A percentile compares a stretch with the other conserved stretches of the same genome.
Evolutionary conservation across 2,329 filamentous ascomycete genomes (phyloP).

Genomic region (Neodidymelliopsis sp.): DNA sequence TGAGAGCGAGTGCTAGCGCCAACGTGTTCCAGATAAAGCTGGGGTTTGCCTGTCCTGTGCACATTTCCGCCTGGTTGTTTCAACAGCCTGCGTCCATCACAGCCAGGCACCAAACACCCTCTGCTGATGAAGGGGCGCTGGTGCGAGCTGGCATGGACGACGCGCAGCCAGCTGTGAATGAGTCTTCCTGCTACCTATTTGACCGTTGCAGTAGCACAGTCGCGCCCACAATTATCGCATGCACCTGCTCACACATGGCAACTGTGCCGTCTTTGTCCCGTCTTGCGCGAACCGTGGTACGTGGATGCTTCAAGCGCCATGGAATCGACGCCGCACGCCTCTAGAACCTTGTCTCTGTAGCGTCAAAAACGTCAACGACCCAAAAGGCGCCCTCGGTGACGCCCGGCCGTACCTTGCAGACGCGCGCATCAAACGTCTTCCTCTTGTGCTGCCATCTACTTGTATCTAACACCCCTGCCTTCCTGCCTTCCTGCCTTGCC

Average conservation of each 20-base stretch:
- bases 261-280: conserved; percentile 8
- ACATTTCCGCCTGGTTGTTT: conserved; percentile 31
- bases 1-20: conserved; percentile 24
- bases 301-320: too few relatives aligned
- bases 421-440: conserved; percentile 8
- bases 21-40: conserved; percentile 37
- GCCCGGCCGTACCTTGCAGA: conserved; percentile 21
- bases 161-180: too few relatives aligned
- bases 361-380: conserved; percentile 8
- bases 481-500: not conserved
- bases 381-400: conserved; percentile 16
- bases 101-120: conserved; percentile 19
- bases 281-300: conserved; percentile 12
- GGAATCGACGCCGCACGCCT: conserved; percentile 4
- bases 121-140: conserved; percentile 19
- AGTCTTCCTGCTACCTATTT: too few relatives aligned
- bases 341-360: conserved; percentile 15
- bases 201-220: conserved; percentile 10
- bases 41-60: conserved; percentile 26
- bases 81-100: conserved; percentile 22
- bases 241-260: not conserved
- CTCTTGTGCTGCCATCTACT: not conserved
- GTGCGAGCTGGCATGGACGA: conserved; percentile 27
- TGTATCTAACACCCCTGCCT: not conserved
- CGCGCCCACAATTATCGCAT: not conserved